These are phyloP conservation scores for Aphanomyces euteiches DNA, from an alignment of 352 stramenopile genomes.

Conservation along the genomic window DNA sequence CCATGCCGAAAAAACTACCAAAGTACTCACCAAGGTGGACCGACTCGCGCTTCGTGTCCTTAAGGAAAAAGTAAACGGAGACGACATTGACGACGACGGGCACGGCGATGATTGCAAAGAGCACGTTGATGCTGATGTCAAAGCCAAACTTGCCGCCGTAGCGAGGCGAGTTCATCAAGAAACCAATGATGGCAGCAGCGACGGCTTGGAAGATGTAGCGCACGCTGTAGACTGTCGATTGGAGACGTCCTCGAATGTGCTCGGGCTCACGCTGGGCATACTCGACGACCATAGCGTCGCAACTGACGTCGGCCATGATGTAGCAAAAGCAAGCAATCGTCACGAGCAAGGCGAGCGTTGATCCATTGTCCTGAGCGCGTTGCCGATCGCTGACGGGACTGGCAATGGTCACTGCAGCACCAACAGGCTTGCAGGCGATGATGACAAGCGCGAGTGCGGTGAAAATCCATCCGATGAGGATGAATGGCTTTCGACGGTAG, in stretches of 20 bases:
- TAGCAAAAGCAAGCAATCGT: constrained; percentile 22
- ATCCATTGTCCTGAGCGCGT: constrained; percentile 5
- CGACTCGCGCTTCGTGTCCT: neutral
- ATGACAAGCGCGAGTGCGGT: constrained; percentile 37
- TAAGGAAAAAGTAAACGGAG: neutral
- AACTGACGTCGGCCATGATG: constrained; percentile 29
- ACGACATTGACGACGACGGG: constrained; percentile 1
- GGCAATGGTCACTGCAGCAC: neutral
- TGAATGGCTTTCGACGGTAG: constrained; percentile 23
- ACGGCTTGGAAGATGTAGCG: constrained; percentile 1
- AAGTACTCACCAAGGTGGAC: neutral
- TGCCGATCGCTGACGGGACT: neutral
- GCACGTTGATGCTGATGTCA: constrained; percentile 30
- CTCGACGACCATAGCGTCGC: constrained; percentile 16
- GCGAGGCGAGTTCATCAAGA: constrained; percentile 34
- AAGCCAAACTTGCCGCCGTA: constrained; percentile 53
- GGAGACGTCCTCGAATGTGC: constrained; percentile 16
- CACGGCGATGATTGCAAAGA: constrained; percentile 6
- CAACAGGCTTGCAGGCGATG: constrained; percentile 36
- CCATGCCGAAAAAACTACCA: neutral
- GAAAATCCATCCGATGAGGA: constrained; percentile 18
- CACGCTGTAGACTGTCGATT: neutral
- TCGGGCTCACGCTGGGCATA: constrained; percentile 27
- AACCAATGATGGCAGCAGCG: neutral
- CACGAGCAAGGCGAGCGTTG: constrained; percentile 21